Evolutionary conservation across 2,329 filamentous ascomycete species (phyloP).

Genomic region (Colletotrichum sp.): DNA sequence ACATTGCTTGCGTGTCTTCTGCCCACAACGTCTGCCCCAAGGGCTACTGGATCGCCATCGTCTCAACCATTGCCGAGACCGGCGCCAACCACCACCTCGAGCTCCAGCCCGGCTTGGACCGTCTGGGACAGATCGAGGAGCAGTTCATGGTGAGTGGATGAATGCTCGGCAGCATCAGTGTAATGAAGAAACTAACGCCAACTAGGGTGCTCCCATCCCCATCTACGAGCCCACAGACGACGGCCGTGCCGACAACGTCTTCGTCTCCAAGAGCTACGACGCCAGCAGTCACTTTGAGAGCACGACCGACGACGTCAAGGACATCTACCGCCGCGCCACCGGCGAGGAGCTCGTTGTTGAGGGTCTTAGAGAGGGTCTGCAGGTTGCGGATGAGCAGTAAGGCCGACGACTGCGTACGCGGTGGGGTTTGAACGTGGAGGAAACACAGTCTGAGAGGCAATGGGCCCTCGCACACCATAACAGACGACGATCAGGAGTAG

Average conservation of each 20-base stretch:
- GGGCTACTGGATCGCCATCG: conserved; percentile 98
- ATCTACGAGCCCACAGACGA: conserved; percentile 89
- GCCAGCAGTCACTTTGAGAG: conserved; percentile 98
- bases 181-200: not conserved
- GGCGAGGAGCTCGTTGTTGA: conserved; percentile 89
- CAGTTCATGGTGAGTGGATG: conserved; percentile 79
- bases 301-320: conserved; percentile 85
- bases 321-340: conserved; percentile 85
- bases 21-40: conserved; percentile 98
- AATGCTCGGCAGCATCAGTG: not conserved
- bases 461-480: conserved; percentile 6
- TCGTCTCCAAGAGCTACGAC: conserved; percentile 98
- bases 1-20: conserved; percentile 93
- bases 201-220: conserved; percentile 79
- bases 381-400: conserved; percentile 71
- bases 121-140: conserved; percentile 93
- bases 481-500: conserved; percentile 15
- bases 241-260: conserved; percentile 88
- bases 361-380: conserved; percentile 80
- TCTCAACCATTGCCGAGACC: conserved; percentile 95
- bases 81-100: conserved; percentile 94
- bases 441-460: conserved; percentile 15
- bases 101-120: conserved; percentile 88
- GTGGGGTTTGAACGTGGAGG: not conserved
- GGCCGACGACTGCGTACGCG: not conserved